Conservation (phyloP, 2,329 filamentous ascomycete genomes). For the Grosmannia clavigera region DNA sequence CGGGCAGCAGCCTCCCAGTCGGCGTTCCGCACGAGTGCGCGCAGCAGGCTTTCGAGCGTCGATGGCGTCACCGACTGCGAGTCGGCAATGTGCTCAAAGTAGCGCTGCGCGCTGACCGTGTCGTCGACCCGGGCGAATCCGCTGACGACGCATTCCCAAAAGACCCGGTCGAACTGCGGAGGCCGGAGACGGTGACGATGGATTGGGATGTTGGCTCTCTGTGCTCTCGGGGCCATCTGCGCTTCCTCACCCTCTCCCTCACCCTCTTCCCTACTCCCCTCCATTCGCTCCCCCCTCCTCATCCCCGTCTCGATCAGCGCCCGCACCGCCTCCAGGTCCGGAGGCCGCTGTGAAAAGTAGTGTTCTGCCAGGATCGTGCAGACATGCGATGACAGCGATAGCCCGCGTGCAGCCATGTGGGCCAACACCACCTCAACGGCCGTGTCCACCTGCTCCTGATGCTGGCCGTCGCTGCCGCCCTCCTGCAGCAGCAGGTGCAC, state of each 20-base stretch:
- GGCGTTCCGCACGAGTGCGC: constrained; percentile 13
- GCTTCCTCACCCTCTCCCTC: too few relatives aligned
- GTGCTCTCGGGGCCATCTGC: too few relatives aligned
- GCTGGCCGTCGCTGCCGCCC: constrained; percentile 14
- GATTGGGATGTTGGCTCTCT: neutral
- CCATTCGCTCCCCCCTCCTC: neutral
- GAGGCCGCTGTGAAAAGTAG: constrained; percentile 47
- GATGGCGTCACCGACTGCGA: constrained; percentile 27
- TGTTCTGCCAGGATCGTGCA: constrained; percentile 63
- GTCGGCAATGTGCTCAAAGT: constrained; percentile 33
- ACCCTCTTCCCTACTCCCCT: neutral
- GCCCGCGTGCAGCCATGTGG: constrained; percentile 43
- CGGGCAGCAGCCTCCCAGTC: constrained; percentile 14
- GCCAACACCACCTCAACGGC: constrained; percentile 49
- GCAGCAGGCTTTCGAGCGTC: constrained; percentile 31
- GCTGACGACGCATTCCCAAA: constrained; percentile 60
- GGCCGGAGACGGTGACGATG: neutral
- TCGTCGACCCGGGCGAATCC: constrained; percentile 49
- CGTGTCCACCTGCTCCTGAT: constrained; percentile 18
- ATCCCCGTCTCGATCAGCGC: constrained; percentile 41
- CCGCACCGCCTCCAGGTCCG: constrained; percentile 48
- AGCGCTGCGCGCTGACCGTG: constrained; percentile 31
- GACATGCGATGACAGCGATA: constrained; percentile 49
- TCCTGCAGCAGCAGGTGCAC: constrained; percentile 49
- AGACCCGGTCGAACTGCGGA: constrained; percentile 39